Evolutionary conservation across 257 asterid species (phyloP).

Genomic region (Voacanga thouarsii): DNA sequence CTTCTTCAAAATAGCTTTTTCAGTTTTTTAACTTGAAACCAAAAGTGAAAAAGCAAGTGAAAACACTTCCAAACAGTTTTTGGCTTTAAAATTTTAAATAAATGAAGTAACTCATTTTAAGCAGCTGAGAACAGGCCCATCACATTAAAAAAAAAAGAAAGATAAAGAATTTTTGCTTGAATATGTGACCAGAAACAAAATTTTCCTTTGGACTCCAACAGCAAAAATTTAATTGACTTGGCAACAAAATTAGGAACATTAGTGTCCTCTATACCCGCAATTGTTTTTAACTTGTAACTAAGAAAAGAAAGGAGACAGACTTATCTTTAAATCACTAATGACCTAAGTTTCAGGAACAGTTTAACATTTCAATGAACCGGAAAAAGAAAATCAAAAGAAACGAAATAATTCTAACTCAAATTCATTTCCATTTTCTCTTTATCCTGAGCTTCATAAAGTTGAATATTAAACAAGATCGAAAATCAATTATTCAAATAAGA

Average conservation of each 20-base stretch:
- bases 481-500: not conserved
- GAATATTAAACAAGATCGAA: not conserved
- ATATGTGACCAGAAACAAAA: not conserved
- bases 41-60: not conserved
- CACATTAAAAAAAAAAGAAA: no score
- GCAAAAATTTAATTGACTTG: not conserved
- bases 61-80: not conserved
- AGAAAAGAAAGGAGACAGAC: not conserved
- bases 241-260: not conserved
- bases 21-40: not conserved
- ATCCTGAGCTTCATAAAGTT: not conserved
- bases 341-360: not conserved
- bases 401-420: not conserved
- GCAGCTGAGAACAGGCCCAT: not conserved
- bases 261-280: not conserved
- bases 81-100: not conserved
- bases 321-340: not conserved
- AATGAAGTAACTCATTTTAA: not conserved
- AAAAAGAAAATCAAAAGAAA: not conserved
- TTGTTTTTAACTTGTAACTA: not conserved
- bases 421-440: not conserved
- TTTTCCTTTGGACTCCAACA: not conserved
- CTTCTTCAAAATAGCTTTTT: not conserved
- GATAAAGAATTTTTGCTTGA: not conserved
- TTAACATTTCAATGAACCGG: not conserved